These are phyloP conservation scores for Tillandsia leiboldiana DNA, from an alignment of 176 grass and related monocot genomes.

Conservation along the genomic window DNA sequence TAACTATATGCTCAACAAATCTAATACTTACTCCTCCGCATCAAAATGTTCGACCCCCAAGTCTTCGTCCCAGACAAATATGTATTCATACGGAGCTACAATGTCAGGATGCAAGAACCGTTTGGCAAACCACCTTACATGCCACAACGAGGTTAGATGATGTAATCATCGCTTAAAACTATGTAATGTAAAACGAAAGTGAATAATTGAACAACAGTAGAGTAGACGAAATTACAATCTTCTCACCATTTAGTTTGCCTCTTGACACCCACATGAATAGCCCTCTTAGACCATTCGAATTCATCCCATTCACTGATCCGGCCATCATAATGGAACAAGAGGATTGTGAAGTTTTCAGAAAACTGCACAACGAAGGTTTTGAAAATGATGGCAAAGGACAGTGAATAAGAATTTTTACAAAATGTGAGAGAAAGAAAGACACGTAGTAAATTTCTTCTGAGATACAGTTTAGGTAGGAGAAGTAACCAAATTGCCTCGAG, in stretches of 20 bases:
- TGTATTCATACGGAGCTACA: constrained; percentile 78
- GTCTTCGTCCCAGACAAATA: constrained; percentile 99
- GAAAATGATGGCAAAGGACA: not conserved
- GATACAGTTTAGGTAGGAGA: too few species aligned
- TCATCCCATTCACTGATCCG: constrained; percentile 45
- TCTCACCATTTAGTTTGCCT: constrained; percentile 50
- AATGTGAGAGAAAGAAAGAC: too few species aligned
- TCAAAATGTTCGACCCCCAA: constrained; percentile 93
- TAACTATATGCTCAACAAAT: constrained; percentile 8
- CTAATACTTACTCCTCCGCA: constrained; percentile 62
- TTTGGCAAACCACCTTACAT: constrained; percentile 96
- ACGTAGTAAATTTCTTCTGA: not conserved
- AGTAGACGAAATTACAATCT: not conserved
- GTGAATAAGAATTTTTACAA: too few species aligned
- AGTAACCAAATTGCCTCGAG: too few species aligned
- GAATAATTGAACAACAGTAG: too few species aligned
- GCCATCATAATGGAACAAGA: constrained; percentile 50
- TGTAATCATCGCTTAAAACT: too few species aligned
- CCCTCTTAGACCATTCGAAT: constrained; percentile 46
- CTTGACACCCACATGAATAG: constrained; percentile 44
- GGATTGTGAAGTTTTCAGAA: constrained; percentile 46
- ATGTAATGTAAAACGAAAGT: too few species aligned
- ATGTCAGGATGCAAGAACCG: constrained; percentile 93
- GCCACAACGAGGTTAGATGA: not conserved
- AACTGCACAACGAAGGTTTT: constrained; percentile 27